Evolutionary conservation across 352 stramenopile species (phyloP), one percentile per base, ranked within the genome.

Genomic region (Halophytophthora polymorphica): DNA sequence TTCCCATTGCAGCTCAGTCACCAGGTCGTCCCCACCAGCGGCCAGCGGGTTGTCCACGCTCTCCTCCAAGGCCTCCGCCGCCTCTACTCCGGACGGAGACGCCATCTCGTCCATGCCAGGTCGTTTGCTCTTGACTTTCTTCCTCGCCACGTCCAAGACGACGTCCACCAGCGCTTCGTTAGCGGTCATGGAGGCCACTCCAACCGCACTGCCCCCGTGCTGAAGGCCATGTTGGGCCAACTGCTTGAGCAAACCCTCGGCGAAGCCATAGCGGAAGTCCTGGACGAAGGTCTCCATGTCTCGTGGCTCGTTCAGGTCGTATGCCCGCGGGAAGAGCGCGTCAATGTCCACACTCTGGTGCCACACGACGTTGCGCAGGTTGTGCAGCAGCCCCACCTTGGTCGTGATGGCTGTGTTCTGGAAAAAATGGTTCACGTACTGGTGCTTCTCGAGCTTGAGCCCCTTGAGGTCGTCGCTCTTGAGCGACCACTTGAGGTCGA

Each of bases 401-500:
- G 91, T 97, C 17, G 87, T 96, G 48, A 97, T 92, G 10, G 78
- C 84, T n/a, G 83, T 87, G 60, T 95, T 97, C 50, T 95, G 82
- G 37, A 83, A 69, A 45, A 96, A 97, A 62, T 97, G 90, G 64
- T 97, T 97, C 28, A 92, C 88, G 40, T 90, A 85, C 57, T 97
- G 87, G 56, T 83, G 60, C 28, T 90, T 85, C 33, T 96, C 70
- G 13, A 97, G 71, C 50, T 87, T 90, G 42, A 73, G 70, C 14
- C 65, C 65, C 47, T 82, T 84, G 17, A 96, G 61, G 34, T 97
- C 86, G 42, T 94, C 75, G 38, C 77, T 93, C 53, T 94, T 92
- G 38, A 97, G 69, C 14, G 89, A 86, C 90, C 90, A 97, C 59
- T 96, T 96, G 28, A 97, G 65, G 58, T 97, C 85, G 44, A 96